Evolutionary conservation across 371 early-diverging fungal genomes (phyloP), one percentile per base, ranked within the genome.

Genomic region (Actinomucor elegans): DNA sequence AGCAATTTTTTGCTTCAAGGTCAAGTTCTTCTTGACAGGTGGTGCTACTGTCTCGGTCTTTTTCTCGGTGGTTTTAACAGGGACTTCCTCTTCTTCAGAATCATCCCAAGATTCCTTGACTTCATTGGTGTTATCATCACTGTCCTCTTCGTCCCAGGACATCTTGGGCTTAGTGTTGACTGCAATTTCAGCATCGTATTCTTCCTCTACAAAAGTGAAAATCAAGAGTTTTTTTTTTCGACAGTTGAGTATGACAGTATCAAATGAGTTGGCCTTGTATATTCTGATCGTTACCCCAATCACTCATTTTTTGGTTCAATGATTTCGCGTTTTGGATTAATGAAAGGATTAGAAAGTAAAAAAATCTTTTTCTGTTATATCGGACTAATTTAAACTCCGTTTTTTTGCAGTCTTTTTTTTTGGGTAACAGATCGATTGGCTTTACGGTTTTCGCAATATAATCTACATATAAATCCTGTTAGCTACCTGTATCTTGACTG

Each of bases 71-170:
- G 48, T 35, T n/a, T 48, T 43, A 23, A 36, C 38, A 4, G n/a
- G 17, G 27, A 53, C 50, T 9, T 88, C 84, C 12, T 89, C 85
- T 18, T 85, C 87, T 33, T 82, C 85, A 20, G 82, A 75, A 36
- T 81, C 80, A 43, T 93, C 92, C 88, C 89, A 91, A 28, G 79
- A 72, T 44, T 85, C 90, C 71, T 87, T 71, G 21, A 74, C 83
- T 42, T 84, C 82, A 29, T 42, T 52, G 14, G 31, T 32, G 21
- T 55, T 44, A 28, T 90, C 92, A 15, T 87, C 87, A 9, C 65
- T 84, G 49, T 92, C 93, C 55, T 94, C 94, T 55, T 91, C 93
- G 37, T 87, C 90, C 92, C 93, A 93, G 21, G 63, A 44, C 63
- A 63, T 63, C 33, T 53, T 57, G 8, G 63, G 63, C 52, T 73